Conservation (phyloP, 2,329 filamentous ascomycete species). For the Monilinia aucupariae region DNA sequence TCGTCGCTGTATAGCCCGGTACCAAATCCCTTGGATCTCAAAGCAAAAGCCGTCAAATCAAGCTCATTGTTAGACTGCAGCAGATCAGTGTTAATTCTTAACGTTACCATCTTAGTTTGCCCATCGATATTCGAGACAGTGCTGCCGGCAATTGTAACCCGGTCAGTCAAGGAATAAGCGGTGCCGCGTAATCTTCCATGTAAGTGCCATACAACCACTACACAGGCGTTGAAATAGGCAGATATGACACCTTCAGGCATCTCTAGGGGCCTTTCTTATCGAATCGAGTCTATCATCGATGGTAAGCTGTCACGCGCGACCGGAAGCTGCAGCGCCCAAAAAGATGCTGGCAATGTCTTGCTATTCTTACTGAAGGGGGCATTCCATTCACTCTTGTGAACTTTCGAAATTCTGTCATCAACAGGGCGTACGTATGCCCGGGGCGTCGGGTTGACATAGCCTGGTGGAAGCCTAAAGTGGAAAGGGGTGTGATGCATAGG, state of each 20-base stretch:
- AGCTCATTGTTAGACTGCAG: background rate
- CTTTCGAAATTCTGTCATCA: background rate
- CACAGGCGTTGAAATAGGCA: background rate
- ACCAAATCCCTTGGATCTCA: background rate
- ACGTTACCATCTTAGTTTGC: background rate
- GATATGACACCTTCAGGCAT: background rate
- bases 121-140: background rate
- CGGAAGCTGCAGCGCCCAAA: background rate
- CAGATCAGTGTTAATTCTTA: background rate
- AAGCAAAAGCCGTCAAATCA: background rate
- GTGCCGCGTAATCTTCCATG: background rate
- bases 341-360: background rate
- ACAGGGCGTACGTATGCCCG: background rate
- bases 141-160: background rate
- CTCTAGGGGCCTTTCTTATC: background rate
- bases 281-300: too few species aligned
- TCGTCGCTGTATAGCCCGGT: background rate
- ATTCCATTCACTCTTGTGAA: background rate
- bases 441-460: background rate
- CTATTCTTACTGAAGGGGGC: background rate
- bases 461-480: conserved; percentile 10
- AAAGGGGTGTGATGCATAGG: conserved; percentile 8
- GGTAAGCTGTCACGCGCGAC: background rate
- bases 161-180: background rate
- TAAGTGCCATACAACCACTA: background rate